Base-by-base conservation (phyloP, 345 rosid genomes). In the Sisymbrium altissimum region DNA sequence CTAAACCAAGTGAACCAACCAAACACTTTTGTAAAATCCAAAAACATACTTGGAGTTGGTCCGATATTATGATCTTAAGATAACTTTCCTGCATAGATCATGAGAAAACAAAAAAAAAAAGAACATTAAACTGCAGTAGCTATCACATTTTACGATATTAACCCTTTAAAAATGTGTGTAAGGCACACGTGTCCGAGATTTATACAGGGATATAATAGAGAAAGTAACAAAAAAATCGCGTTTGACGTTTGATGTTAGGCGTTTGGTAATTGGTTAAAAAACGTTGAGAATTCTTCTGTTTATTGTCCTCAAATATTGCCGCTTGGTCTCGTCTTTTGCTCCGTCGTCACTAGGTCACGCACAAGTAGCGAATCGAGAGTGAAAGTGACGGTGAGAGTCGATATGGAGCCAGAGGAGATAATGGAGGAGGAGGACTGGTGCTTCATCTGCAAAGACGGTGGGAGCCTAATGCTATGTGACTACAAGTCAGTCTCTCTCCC, bases 391-490 rank as follows among this genome's bases (percentile, higher is more conserved):
- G 67, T 25, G 74, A 40, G 57, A 50, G 60, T 23, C 25, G 25
- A 38, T 4, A 39, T 50, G 55, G 11, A 56, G 7, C 33, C 35
- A 3, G 32, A 7, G 32, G 48, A 35, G 69, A 45, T 48, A 17
- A 72, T 10, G 13, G 75, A 56, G 48, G 78, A 72, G 38, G 78
- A 78, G 5, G 78, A 78, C 29, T 78, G 81, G 81, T 78, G 81
- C 60, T 78, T 78, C 53, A 13, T 78, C 60, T 78, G 81, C 45
- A 78, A 78, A 73, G 81, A 78, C 2, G 81, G 81, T 10, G 81
- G 81, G 1, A n/a, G 10, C 12, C 53, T 78, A 2, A 23, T 78
- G 45, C 56, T 78, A 46, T 78, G 81, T 23, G 81, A 78, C 52
- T 43, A 9, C 70, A 60, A 66, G 81, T 78, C 29, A 72, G 59